These are phyloP conservation scores for Yamadazyma sp. DNA, from an alignment of 805 yeast genomes.

Conservation along the genomic window DNA sequence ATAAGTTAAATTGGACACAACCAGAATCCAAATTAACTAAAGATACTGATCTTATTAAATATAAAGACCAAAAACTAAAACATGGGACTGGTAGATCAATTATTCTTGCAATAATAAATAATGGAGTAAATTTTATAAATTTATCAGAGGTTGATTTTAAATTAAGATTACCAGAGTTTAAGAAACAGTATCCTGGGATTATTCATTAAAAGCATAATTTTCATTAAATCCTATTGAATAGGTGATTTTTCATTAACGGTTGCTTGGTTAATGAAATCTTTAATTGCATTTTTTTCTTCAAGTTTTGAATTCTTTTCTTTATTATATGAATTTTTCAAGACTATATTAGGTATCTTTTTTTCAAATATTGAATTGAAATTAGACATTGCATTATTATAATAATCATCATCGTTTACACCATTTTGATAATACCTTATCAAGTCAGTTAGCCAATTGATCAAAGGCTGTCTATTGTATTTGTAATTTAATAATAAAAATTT, in stretches of 20 bases:
- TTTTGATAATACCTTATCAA: slow-evolving; percentile 6
- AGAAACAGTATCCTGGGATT: slow-evolving; percentile 2
- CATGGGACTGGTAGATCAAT: slow-evolving; percentile 50
- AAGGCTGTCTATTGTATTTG: slow-evolving; percentile 1
- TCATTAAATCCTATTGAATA: not conserved
- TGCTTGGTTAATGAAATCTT: too few species aligned
- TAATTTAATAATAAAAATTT: slow-evolving; percentile 6
- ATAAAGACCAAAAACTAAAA: slow-evolving; percentile 40
- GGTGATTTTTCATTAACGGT: not conserved
- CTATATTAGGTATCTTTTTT: not conserved
- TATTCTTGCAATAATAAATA: slow-evolving; percentile 68
- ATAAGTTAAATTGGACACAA: slow-evolving; percentile 17
- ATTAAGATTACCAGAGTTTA: slow-evolving; percentile 7
- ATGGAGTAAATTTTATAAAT: slow-evolving; percentile 68
- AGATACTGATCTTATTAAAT: not conserved
- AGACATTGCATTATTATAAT: slow-evolving; percentile 4
- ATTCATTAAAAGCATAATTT: slow-evolving; percentile 7
- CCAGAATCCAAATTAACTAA: not conserved
- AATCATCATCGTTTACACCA: slow-evolving; percentile 1
- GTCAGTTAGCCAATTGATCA: slow-evolving; percentile 4
- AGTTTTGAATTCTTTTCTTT: too few species aligned
- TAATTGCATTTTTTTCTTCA: too few species aligned
- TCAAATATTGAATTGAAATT: slow-evolving; percentile 3
- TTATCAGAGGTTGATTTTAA: slow-evolving; percentile 51
- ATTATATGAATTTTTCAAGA: slow-evolving; percentile 1